These are phyloP conservation scores for Prunus davidiana DNA, from an alignment of 306 rosid species.

Conservation along the genomic window DNA sequence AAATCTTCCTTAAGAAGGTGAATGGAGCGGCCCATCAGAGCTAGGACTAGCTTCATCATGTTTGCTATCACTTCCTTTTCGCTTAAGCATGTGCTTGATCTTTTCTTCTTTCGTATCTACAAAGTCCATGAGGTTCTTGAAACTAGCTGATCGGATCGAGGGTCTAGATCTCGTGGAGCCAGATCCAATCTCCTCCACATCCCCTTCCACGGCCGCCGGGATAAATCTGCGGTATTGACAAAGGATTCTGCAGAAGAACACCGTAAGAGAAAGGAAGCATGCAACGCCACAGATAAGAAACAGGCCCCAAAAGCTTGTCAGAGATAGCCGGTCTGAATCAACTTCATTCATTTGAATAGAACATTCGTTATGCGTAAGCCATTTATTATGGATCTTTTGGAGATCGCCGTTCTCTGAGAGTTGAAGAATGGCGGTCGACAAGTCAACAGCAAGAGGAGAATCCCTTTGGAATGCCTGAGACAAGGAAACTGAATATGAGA, in stretches of 20 bases:
- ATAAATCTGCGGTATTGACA: slow-evolving; percentile 51
- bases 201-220: slow-evolving; percentile 34
- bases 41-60: slow-evolving; percentile 29
- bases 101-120: slow-evolving; percentile 66
- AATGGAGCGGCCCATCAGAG: slow-evolving; percentile 19
- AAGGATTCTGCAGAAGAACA: slow-evolving; percentile 45
- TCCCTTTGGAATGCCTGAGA: slow-evolving; percentile 85
- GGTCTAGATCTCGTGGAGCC: slow-evolving; percentile 14
- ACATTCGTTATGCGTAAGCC: slow-evolving; percentile 52
- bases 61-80: slow-evolving; percentile 40
- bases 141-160: slow-evolving; percentile 34
- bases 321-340: slow-evolving; percentile 46
- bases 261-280: slow-evolving; percentile 47
- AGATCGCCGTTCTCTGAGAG: slow-evolving; percentile 83
- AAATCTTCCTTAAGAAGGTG: slow-evolving; percentile 14
- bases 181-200: slow-evolving; percentile 35
- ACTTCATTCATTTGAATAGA: slow-evolving; percentile 22
- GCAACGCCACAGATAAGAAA: slow-evolving; percentile 63
- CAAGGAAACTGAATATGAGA: slow-evolving; percentile 17
- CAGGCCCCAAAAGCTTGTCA: slow-evolving; percentile 84
- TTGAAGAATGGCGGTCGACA: slow-evolving; percentile 88
- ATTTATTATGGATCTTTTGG: slow-evolving; percentile 73
- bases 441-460: slow-evolving; percentile 82
- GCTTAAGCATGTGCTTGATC: slow-evolving; percentile 51
- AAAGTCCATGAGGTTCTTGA: slow-evolving; percentile 47